phyloP scores from a whole-genome alignment of 1,284 basidiomycete genomes.

The Golubevia pallescens region DNA sequence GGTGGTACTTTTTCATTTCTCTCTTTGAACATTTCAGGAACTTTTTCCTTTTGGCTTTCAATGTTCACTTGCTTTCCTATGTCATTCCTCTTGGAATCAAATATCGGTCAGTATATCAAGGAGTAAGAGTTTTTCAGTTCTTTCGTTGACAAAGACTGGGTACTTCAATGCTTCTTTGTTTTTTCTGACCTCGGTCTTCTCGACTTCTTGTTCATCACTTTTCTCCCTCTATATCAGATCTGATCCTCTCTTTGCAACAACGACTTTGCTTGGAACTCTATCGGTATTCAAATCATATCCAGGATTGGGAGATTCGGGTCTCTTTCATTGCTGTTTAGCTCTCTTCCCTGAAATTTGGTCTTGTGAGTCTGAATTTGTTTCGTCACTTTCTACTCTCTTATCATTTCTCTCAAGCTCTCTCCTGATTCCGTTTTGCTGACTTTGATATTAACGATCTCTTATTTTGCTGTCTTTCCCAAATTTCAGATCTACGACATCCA shows the following conservation, averaged over 20 bases:
- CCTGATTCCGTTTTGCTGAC: not conserved
- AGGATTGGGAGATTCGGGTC: conserved; percentile 42
- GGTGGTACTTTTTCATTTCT: conserved; percentile 64
- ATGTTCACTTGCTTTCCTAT: conserved; percentile 51
- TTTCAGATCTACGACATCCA: conserved; percentile 50
- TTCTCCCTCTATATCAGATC: conserved; percentile 13
- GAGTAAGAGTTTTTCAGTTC: no score
- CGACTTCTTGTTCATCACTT: not conserved
- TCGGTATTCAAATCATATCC: conserved; percentile 58
- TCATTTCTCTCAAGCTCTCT: not conserved
- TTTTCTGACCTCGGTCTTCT: not conserved
- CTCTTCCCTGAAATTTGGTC: conserved; percentile 44
- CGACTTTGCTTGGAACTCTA: conserved; percentile 43
- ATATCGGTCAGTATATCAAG: conserved; percentile 30
- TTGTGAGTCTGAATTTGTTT: conserved; percentile 18
- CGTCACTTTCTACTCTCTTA: conserved; percentile 6
- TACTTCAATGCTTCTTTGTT: no score
- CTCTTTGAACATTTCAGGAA: conserved; percentile 61
- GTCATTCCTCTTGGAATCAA: conserved; percentile 48
- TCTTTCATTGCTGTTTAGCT: conserved; percentile 42
- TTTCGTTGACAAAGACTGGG: no score
- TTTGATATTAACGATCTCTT: not conserved
- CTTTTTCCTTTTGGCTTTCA: conserved; percentile 60
- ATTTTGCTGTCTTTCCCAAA: conserved; percentile 2
- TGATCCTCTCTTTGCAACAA: conserved; percentile 56